These are phyloP conservation scores for Phaeoacremonium minimum DNA, from an alignment of 2,329 filamentous ascomycete genomes.

Conservation along the genomic window DNA sequence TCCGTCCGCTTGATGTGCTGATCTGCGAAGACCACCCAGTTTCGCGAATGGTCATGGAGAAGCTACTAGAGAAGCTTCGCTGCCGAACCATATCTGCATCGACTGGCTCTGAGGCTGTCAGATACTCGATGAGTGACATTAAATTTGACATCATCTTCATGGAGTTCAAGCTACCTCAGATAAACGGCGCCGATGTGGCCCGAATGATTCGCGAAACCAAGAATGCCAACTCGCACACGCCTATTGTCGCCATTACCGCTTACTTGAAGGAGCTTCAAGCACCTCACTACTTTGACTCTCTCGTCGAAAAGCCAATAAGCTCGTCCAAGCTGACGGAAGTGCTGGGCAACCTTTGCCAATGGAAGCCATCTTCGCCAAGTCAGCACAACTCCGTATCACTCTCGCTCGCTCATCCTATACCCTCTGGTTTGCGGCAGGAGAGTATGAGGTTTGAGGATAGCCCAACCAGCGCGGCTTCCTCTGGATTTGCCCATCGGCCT, in stretches of 20 bases:
- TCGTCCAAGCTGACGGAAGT: conserved; percentile 87
- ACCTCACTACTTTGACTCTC: conserved; percentile 89
- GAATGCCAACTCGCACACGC: conserved; percentile 90
- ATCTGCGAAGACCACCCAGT: conserved; percentile 98
- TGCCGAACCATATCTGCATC: conserved; percentile 90
- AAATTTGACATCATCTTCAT: conserved; percentile 99
- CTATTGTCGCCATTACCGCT: conserved; percentile 93
- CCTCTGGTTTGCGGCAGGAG: conserved; percentile 62
- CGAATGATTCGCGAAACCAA: conserved; percentile 97
- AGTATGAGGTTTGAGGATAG: conserved; percentile 69
- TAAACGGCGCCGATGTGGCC: conserved; percentile 91
- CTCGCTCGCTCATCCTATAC: conserved; percentile 53
- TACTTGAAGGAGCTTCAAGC: conserved; percentile 97
- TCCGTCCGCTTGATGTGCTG: conserved; percentile 86
- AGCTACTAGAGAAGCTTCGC: conserved; percentile 87
- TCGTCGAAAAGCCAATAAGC: conserved; percentile 96
- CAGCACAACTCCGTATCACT: conserved; percentile 35
- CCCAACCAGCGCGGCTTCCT: conserved; percentile 70
- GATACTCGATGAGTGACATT: conserved; percentile 93
- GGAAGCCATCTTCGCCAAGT: conserved; percentile 69
- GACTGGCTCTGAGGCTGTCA: conserved; percentile 86
- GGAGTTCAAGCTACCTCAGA: conserved; percentile 91
- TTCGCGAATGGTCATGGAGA: conserved; percentile 97
- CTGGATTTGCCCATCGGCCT: conserved; percentile 63
- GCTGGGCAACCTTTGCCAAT: conserved; percentile 82